phyloP scores from a whole-genome alignment of 345 rosid genomes.

The Schrenkiella parvula region DNA sequence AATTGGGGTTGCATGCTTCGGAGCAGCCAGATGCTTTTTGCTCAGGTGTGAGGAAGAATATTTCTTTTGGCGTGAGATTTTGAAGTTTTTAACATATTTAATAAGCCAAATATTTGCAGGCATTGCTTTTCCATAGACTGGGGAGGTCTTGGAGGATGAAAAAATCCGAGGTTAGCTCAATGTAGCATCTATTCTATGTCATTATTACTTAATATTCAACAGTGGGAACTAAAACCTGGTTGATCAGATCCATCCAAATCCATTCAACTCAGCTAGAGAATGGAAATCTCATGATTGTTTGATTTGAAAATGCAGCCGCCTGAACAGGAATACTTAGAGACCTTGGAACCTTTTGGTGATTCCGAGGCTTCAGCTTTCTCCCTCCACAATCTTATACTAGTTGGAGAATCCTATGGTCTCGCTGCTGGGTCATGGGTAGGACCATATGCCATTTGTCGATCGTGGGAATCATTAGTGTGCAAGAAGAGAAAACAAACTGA shows the following conservation, averaged over 20 bases:
- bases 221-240: background rate
- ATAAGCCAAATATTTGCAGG: slow-evolving; percentile 41
- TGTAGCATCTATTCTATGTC: background rate
- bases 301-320: slow-evolving; percentile 49
- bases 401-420: slow-evolving; percentile 78
- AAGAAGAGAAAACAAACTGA: slow-evolving; percentile 43
- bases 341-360: slow-evolving; percentile 81
- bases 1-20: slow-evolving; percentile 99
- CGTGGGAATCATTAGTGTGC: slow-evolving; percentile 75
- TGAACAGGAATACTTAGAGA: slow-evolving; percentile 61
- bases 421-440: slow-evolving; percentile 99
- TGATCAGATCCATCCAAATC: background rate
- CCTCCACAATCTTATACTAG: slow-evolving; percentile 76
- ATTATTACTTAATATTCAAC: background rate
- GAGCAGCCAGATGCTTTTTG: slow-evolving; percentile 96
- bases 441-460: slow-evolving; percentile 89
- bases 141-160: slow-evolving; percentile 89
- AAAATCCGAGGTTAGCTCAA: slow-evolving; percentile 43
- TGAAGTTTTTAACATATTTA: background rate
- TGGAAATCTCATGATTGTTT: slow-evolving; percentile 16
- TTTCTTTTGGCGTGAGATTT: background rate
- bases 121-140: slow-evolving; percentile 71
- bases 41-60: slow-evolving; percentile 49
- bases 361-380: slow-evolving; percentile 64
- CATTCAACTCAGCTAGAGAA: background rate